Conservation (phyloP, 345 rosid genomes). For the Camelina neglecta region DNA sequence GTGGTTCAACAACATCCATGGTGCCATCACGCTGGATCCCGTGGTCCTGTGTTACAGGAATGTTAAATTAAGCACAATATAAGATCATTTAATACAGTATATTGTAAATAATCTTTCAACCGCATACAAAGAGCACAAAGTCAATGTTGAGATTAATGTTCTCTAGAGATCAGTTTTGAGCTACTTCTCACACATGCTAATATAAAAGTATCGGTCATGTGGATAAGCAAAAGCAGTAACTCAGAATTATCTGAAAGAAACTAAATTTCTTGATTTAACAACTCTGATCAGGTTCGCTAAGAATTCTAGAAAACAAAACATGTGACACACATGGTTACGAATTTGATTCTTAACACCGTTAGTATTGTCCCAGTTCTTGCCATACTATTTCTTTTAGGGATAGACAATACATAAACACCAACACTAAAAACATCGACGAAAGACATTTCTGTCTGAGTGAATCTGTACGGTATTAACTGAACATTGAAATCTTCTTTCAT, state of each 20-base stretch:
- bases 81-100: background rate
- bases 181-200: background rate
- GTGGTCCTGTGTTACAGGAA: constrained; percentile 61
- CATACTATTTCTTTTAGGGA: constrained; percentile 3
- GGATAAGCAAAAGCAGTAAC: constrained; percentile 2
- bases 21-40: constrained; percentile 75
- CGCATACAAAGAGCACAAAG: constrained; percentile 5
- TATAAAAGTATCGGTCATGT: background rate
- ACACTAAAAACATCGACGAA: background rate
- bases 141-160: background rate
- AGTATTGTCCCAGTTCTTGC: constrained; percentile 8
- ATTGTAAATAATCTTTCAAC: background rate
- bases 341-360: constrained; percentile 15
- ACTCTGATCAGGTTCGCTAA: background rate
- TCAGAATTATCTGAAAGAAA: background rate
- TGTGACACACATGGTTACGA: background rate
- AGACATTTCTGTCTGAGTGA: background rate
- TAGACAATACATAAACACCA: background rate
- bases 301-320: constrained; percentile 1
- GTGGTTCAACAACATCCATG: constrained; percentile 62
- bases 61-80: constrained; percentile 8
- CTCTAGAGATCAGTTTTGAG: constrained; percentile 1
- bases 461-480: background rate
- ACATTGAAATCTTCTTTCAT: background rate
- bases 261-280: constrained; percentile 14